Conservation (phyloP, 2,329 filamentous ascomycete species). For the Diaporthe batatas region DNA sequence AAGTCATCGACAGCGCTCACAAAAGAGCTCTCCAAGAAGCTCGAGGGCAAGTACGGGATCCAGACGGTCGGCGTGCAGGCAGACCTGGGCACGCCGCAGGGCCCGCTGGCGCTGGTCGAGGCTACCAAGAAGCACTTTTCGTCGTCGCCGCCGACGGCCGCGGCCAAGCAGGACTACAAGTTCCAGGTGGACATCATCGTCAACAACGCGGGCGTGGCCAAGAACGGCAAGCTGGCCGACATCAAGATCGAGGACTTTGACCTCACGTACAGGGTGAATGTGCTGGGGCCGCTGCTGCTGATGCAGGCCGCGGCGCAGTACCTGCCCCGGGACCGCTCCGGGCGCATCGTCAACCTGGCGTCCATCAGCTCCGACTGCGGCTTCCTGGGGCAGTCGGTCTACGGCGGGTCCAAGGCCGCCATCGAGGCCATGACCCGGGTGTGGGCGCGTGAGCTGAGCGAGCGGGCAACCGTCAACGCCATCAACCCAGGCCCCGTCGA, state of each 20-base stretch:
- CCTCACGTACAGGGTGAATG: constrained; percentile 82
- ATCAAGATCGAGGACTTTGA: constrained; percentile 76
- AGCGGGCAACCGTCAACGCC: constrained; percentile 67
- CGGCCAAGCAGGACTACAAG: constrained; percentile 49
- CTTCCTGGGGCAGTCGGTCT: constrained; percentile 68
- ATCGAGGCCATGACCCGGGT: constrained; percentile 71
- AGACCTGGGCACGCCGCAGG: constrained; percentile 74
- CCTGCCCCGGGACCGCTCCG: constrained; percentile 76
- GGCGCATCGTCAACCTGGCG: constrained; percentile 68
- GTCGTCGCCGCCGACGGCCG: constrained; percentile 53
- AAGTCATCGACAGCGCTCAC: constrained; percentile 56
- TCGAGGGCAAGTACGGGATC: constrained; percentile 70
- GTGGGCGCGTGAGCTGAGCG: constrained; percentile 69
- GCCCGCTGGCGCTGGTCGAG: constrained; percentile 70
- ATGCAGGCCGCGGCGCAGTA: constrained; percentile 79
- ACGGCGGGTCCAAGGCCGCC: constrained; percentile 70
- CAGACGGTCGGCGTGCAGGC: constrained; percentile 75
- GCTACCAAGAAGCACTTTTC: constrained; percentile 71
- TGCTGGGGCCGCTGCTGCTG: constrained; percentile 83
- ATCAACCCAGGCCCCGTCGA: constrained; percentile 70
- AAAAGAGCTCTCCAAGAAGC: constrained; percentile 72
- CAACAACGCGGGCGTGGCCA: constrained; percentile 84
- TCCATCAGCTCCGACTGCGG: constrained; percentile 67
- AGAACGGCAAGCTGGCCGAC: constrained; percentile 75
- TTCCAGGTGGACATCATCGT: constrained; percentile 86